Conservation (phyloP, 495 filamentous ascomycete genomes). For the Neurospora pannonica region DNA sequence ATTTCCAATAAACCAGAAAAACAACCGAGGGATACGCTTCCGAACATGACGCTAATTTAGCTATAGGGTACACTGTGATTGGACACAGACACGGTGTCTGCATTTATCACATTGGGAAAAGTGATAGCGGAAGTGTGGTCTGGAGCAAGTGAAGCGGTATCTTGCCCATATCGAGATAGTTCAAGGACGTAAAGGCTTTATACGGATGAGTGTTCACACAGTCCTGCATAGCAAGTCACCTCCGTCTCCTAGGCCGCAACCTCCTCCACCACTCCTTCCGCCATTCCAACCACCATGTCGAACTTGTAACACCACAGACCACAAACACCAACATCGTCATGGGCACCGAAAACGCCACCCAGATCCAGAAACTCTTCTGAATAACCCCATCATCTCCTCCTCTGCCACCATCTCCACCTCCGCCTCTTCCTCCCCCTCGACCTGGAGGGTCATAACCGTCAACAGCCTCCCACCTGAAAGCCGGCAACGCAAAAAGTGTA, state of each 20-base stretch:
- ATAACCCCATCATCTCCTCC: constrained; percentile 7
- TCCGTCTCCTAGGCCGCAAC: not conserved
- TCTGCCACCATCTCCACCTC: not conserved
- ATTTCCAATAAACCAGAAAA: not conserved
- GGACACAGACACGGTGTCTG: not conserved
- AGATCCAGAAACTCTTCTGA: constrained; percentile 24
- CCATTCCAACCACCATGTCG: not conserved
- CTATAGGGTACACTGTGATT: not conserved
- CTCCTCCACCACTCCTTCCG: not conserved
- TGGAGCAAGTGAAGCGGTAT: not conserved
- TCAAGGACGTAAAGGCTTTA: not conserved
- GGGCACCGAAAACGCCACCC: constrained; percentile 21
- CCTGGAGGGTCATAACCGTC: not conserved
- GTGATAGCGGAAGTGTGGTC: not conserved
- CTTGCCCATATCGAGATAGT: not conserved
- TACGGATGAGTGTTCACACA: not conserved
- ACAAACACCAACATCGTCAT: not conserved
- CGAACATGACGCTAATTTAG: not conserved
- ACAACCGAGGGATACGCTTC: not conserved
- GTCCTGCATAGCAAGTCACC: not conserved
- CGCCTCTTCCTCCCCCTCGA: not conserved
- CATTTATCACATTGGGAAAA: not conserved
- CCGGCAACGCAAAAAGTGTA: constrained; percentile 27
- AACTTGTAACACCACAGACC: not conserved
- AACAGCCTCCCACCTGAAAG: constrained; percentile 19